These are phyloP conservation scores for Ministeria vibrans DNA, from an alignment of 78 protist species.

Conservation along the genomic window DNA sequence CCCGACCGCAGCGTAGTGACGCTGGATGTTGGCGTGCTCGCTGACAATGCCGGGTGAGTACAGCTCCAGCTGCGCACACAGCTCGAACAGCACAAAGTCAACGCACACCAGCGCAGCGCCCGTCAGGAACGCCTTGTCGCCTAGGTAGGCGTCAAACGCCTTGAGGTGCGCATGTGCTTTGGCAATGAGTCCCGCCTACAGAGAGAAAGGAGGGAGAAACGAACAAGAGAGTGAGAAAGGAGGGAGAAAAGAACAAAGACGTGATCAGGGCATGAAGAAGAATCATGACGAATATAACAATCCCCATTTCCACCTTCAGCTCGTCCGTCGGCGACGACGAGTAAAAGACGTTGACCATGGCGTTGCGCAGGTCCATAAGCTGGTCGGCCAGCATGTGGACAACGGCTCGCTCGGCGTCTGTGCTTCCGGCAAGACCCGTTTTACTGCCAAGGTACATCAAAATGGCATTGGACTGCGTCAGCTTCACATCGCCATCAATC, in stretches of 20 bases:
- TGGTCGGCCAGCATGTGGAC: not conserved
- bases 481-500: conserved; percentile 1
- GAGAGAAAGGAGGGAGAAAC: no score
- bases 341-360: not conserved
- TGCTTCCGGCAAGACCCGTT: no score
- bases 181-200: no score
- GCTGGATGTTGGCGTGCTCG: not conserved
- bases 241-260: no score
- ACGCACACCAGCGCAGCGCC: not conserved
- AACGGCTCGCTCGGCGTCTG: not conserved
- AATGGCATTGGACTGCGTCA: conserved; percentile 14
- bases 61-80: not conserved
- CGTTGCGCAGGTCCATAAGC: not conserved
- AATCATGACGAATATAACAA: not conserved
- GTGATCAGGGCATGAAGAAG: not conserved
- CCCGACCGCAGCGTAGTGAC: not conserved
- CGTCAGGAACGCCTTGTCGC: no score
- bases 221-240: no score
- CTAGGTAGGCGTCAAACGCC: no score
- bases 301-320: not conserved
- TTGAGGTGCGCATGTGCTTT: no score
- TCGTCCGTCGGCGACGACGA: not conserved
- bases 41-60: not conserved
- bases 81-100: not conserved
- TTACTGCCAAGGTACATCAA: conserved; percentile 1